A percentile compares a stretch with the other conserved stretches of the same genome.
These are phyloP conservation scores for Trametes sanguinea DNA, from an alignment of 768 basidiomycete genomes.

Conservation along the genomic window DNA sequence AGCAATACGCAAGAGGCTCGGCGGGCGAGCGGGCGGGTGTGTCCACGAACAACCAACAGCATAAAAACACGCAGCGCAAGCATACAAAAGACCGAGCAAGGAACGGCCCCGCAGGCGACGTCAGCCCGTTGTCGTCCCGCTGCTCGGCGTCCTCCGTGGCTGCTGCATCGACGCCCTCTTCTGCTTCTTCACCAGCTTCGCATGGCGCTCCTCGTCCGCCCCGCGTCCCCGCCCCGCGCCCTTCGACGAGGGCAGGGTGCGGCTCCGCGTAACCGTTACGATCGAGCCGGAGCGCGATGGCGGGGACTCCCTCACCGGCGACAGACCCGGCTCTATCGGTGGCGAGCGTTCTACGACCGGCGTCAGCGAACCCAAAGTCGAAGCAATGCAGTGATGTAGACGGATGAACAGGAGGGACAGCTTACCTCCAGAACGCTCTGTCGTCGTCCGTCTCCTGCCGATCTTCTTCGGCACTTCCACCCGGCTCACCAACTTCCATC, in stretches of 20 bases:
- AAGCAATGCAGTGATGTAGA: background rate
- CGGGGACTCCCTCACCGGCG: conserved; percentile 51
- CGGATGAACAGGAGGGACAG: background rate
- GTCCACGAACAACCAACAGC: background rate
- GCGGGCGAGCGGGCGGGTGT: no score
- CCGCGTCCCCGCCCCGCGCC: conserved; percentile 19
- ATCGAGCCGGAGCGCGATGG: conserved; percentile 32
- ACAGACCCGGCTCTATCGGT: conserved; percentile 37
- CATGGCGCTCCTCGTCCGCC: conserved; percentile 40
- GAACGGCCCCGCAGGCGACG: background rate
- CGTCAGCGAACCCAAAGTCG: background rate
- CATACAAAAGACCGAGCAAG: background rate
- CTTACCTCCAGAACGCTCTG: conserved; percentile 40
- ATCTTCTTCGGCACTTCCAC: conserved; percentile 41
- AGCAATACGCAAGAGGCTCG: no score
- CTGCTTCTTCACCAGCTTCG: conserved; percentile 53
- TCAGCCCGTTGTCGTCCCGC: conserved; percentile 15
- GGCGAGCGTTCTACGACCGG: conserved; percentile 30
- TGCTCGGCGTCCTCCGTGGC: conserved; percentile 26
- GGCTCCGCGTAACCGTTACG: conserved; percentile 56
- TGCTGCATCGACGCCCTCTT: conserved; percentile 46
- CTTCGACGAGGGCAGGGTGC: conserved; percentile 59
- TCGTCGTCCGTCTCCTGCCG: conserved; percentile 58
- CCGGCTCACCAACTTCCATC: conserved; percentile 55
- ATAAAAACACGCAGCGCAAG: background rate